Conservation (phyloP, 1,139 yeast genomes). For the Suhomyces chickasaworum region DNA sequence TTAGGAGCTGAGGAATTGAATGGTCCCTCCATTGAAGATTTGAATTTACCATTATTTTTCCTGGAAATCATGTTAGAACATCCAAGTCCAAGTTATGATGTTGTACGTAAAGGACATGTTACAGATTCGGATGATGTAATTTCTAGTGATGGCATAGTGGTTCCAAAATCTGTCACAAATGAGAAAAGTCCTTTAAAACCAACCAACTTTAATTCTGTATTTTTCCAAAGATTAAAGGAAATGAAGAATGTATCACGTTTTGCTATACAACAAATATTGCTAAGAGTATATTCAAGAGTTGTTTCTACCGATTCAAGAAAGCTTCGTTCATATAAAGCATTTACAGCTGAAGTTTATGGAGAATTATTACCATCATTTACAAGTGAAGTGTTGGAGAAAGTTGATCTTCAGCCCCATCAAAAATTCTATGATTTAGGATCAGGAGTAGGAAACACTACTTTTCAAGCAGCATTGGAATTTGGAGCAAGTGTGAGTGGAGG, state of each 20-base stretch:
- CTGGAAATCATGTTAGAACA: constrained; percentile 26
- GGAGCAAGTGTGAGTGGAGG: constrained; percentile 82
- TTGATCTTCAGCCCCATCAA: constrained; percentile 53
- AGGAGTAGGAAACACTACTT: constrained; percentile 90
- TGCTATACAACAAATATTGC: constrained; percentile 67
- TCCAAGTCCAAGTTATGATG: constrained; percentile 17
- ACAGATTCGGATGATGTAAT: not conserved
- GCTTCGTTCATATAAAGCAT: constrained; percentile 75
- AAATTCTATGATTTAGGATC: constrained; percentile 86
- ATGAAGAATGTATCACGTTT: constrained; percentile 53
- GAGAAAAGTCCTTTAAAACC: constrained; percentile 20
- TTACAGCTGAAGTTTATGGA: constrained; percentile 90
- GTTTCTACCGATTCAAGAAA: constrained; percentile 74
- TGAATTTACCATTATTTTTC: constrained; percentile 29
- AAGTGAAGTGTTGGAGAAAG: constrained; percentile 66
- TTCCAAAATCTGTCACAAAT: constrained; percentile 8
- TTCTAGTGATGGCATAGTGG: constrained; percentile 6
- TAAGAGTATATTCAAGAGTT: constrained; percentile 72
- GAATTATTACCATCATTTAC: constrained; percentile 81
- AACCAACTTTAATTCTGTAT: constrained; percentile 23
- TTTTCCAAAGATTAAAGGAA: constrained; percentile 34
- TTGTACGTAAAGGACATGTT: constrained; percentile 2
- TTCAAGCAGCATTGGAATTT: constrained; percentile 86
- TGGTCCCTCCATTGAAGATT: constrained; percentile 23
- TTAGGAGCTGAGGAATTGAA: constrained; percentile 21